Percentiles rank a stretch among this genome's conserved stretches.
Conservation (phyloP, 2,329 filamentous ascomycete species). For the Orbilia ellipsospora region DNA sequence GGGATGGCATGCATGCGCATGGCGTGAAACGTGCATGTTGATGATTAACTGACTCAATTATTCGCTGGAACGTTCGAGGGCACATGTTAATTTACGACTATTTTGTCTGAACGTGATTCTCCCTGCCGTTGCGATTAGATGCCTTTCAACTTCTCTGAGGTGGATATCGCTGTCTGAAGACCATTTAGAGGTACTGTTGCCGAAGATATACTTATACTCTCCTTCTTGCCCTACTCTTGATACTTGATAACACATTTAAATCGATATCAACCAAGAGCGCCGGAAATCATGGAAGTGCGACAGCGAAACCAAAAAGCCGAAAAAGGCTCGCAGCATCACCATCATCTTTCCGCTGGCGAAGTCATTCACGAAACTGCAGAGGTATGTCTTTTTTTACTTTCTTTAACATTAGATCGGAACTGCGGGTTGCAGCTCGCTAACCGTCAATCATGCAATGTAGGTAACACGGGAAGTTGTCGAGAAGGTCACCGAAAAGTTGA, state of each 20-base stretch:
- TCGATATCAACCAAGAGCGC: too few relatives aligned
- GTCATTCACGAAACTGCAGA: constrained; percentile 48
- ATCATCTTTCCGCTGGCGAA: constrained; percentile 25
- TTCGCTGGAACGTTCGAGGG: neutral
- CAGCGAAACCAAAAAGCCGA: constrained; percentile 19
- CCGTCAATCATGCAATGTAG: constrained; percentile 11
- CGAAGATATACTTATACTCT: too few relatives aligned
- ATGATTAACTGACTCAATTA: neutral
- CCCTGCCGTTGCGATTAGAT: too few relatives aligned
- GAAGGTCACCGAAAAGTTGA: constrained; percentile 56
- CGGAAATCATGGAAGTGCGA: constrained; percentile 24
- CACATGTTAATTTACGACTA: neutral
- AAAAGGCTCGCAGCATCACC: constrained; percentile 13
- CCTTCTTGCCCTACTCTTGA: too few relatives aligned
- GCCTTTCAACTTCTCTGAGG: too few relatives aligned
- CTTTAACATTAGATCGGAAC: neutral
- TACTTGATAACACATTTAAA: too few relatives aligned
- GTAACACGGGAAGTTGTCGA: constrained; percentile 40
- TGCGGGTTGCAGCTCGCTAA: constrained; percentile 8
- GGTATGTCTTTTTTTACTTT: constrained; percentile 9
- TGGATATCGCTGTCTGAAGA: too few relatives aligned
- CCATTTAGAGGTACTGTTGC: too few relatives aligned
- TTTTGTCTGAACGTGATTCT: neutral
- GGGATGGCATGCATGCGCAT: neutral
- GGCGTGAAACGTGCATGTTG: neutral